These are phyloP conservation scores for Pythium brassicae DNA, from an alignment of 352 stramenopile genomes.

Conservation along the genomic window DNA sequence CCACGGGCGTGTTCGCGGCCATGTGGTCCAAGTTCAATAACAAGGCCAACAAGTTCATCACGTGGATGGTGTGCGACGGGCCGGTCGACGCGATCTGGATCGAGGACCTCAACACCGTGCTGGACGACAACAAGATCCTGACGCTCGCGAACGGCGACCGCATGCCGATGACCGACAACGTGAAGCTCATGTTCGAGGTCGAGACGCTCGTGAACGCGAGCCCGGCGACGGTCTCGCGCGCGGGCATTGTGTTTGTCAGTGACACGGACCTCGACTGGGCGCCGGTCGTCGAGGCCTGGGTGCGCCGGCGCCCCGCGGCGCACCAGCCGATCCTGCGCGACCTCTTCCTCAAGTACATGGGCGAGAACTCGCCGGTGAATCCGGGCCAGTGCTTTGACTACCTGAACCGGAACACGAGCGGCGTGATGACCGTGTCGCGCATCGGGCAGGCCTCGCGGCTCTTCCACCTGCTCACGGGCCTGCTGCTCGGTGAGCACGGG, in stretches of 20 bases:
- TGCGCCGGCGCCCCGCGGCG: conserved; percentile 85
- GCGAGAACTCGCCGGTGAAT: conserved; percentile 91
- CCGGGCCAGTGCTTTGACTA: conserved; percentile 96
- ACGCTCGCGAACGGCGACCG: conserved; percentile 96
- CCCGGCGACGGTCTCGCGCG: conserved; percentile 95
- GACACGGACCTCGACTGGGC: conserved; percentile 97
- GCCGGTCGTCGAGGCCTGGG: conserved; percentile 95
- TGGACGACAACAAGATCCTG: conserved; percentile 98
- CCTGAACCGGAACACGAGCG: conserved; percentile 90
- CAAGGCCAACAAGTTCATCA: conserved; percentile 97
- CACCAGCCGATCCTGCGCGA: conserved; percentile 89
- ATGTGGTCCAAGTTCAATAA: conserved; percentile 99
- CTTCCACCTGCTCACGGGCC: conserved; percentile 88
- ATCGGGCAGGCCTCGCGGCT: conserved; percentile 79
- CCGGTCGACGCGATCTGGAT: conserved; percentile 99
- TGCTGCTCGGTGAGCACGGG: conserved; percentile 85
- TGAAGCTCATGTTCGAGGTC: conserved; percentile 97
- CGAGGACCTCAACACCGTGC: conserved; percentile 97
- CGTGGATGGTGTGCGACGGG: conserved; percentile 97
- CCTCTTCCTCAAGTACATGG: conserved; percentile 96
- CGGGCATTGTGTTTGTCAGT: conserved; percentile 98
- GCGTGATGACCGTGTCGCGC: conserved; percentile 93
- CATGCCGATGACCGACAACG: conserved; percentile 98
- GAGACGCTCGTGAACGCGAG: conserved; percentile 97
- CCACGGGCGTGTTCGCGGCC: conserved; percentile 95